Conservation (phyloP, 2,329 filamentous ascomycete genomes). For the Paecilomyces sp. region DNA sequence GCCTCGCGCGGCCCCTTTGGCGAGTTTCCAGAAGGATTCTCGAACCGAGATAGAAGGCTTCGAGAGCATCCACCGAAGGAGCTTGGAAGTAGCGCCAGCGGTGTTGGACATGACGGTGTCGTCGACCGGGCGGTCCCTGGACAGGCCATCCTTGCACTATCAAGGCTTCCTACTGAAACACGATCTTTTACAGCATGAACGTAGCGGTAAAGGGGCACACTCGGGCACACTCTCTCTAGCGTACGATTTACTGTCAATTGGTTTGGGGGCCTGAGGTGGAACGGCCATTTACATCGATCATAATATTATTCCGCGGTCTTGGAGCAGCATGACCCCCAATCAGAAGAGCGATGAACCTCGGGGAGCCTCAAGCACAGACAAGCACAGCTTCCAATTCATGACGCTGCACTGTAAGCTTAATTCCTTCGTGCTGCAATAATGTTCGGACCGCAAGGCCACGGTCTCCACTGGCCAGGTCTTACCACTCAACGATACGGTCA, state of each 20-base stretch:
- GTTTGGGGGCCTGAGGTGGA: neutral
- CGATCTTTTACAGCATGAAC: neutral
- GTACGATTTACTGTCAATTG: neutral
- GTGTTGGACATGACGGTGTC: neutral
- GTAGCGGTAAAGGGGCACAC: neutral
- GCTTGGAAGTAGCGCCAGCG: neutral
- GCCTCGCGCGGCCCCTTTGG: neutral
- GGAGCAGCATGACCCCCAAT: neutral
- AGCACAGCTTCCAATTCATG: neutral
- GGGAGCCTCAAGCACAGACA: neutral
- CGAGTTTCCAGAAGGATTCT: neutral
- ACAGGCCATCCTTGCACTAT: neutral
- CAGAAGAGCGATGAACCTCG: neutral
- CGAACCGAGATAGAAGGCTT: neutral
- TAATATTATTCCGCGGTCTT: neutral
- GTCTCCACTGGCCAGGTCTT: neutral
- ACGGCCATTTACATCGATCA: neutral
- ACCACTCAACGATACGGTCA: neutral
- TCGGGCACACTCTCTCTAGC: neutral
- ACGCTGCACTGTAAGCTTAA: neutral
- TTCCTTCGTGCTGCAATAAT: neutral
- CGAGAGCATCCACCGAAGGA: neutral
- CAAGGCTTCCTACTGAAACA: neutral
- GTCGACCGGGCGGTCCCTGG: neutral
- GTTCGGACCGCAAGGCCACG: neutral